phyloP scores from a whole-genome alignment of 352 stramenopile genomes.

The Phytophthora megakarya region DNA sequence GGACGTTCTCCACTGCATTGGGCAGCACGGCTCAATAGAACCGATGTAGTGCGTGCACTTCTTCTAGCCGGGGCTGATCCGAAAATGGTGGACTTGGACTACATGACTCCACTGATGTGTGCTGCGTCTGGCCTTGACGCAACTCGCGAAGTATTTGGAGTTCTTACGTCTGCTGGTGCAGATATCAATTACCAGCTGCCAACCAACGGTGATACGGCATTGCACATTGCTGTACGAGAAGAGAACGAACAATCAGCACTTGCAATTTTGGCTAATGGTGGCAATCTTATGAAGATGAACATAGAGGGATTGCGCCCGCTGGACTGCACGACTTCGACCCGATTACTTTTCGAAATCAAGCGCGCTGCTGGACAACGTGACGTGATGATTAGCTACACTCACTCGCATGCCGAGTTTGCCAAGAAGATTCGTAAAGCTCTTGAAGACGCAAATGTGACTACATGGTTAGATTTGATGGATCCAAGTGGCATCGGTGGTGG shows the following conservation, averaged over 20 bases:
- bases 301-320: slow-evolving; percentile 65
- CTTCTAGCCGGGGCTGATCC: slow-evolving; percentile 47
- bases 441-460: slow-evolving; percentile 81
- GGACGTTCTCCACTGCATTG: slow-evolving; percentile 80
- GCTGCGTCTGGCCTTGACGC: slow-evolving; percentile 52
- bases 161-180: slow-evolving; percentile 57
- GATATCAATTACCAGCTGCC: slow-evolving; percentile 79
- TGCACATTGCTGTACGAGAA: slow-evolving; percentile 73
- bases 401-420: slow-evolving; percentile 82
- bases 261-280: slow-evolving; percentile 68
- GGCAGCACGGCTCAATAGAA: slow-evolving; percentile 66
- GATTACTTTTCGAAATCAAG: slow-evolving; percentile 83
- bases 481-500: slow-evolving; percentile 84
- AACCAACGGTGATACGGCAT: slow-evolving; percentile 65
- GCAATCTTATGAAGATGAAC: slow-evolving; percentile 81
- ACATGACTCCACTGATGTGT: slow-evolving; percentile 75
- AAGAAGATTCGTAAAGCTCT: slow-evolving; percentile 75
- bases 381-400: slow-evolving; percentile 90
- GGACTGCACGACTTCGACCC: slow-evolving; percentile 80
- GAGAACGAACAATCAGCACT: slow-evolving; percentile 72
- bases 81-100: slow-evolving; percentile 57
- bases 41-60: slow-evolving; percentile 57
- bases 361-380: slow-evolving; percentile 75
- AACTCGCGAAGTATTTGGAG: slow-evolving; percentile 55
- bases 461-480: slow-evolving; percentile 88